phyloP scores from a whole-genome alignment of 2,329 filamentous ascomycete species.

The Sporothrix humicola region DNA sequence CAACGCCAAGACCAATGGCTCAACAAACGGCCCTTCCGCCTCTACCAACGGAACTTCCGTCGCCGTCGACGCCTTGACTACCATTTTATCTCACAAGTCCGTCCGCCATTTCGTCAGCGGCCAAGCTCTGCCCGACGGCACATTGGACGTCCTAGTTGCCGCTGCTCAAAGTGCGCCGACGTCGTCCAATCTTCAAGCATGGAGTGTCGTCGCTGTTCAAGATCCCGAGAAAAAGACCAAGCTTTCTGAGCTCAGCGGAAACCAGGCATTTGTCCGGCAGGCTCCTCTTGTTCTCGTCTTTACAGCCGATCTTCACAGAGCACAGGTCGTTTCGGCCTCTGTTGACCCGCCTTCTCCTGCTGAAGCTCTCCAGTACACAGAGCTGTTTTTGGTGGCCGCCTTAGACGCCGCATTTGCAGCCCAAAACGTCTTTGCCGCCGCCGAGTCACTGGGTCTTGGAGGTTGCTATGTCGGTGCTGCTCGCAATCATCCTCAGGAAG shows the following conservation, averaged over 20 bases:
- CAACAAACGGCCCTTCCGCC: neutral
- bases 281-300: slow-evolving; percentile 46
- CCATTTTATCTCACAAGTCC: slow-evolving; percentile 43
- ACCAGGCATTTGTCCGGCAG: slow-evolving; percentile 44
- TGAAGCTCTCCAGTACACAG: slow-evolving; percentile 42
- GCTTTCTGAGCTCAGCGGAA: slow-evolving; percentile 41
- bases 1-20: neutral
- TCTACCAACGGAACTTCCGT: neutral
- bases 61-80: slow-evolving; percentile 35
- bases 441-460: slow-evolving; percentile 44
- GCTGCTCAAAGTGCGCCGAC: slow-evolving; percentile 46
- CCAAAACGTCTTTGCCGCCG: slow-evolving; percentile 44
- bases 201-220: slow-evolving; percentile 44
- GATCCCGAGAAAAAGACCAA: slow-evolving; percentile 41
- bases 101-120: slow-evolving; percentile 42
- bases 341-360: slow-evolving; percentile 28
- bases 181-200: slow-evolving; percentile 46
- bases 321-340: slow-evolving; percentile 37
- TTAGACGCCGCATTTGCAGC: slow-evolving; percentile 44
- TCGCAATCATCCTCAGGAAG: slow-evolving; percentile 42
- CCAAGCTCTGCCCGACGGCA: slow-evolving; percentile 38
- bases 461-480: slow-evolving; percentile 44
- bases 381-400: slow-evolving; percentile 45
- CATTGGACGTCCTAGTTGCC: slow-evolving; percentile 43
- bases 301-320: slow-evolving; percentile 45